Percentiles rank a stretch among this genome's conserved stretches.
phyloP scores from a whole-genome alignment of 768 basidiomycete genomes.

The Suillus placidus region DNA sequence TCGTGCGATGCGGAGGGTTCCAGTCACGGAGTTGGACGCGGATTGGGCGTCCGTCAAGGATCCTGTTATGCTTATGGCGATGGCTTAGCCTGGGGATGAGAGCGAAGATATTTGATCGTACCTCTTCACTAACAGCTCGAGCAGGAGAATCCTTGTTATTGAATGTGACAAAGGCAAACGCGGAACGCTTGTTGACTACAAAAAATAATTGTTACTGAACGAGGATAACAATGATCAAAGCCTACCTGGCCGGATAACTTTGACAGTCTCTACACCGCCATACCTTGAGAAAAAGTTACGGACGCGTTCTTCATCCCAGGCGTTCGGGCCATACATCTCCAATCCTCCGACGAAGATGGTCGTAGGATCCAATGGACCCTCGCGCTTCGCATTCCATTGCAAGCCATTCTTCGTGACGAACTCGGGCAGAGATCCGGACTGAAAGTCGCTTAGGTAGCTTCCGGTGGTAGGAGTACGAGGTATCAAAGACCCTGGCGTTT shows the following conservation, averaged over 20 bases:
- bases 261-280: constrained; percentile 65
- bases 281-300: constrained; percentile 61
- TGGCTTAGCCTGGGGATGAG: constrained; percentile 10
- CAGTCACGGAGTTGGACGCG: constrained; percentile 76
- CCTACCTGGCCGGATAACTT: constrained; percentile 67
- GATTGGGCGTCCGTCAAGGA: constrained; percentile 69
- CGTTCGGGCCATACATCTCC: constrained; percentile 59
- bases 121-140: constrained; percentile 70
- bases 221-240: constrained; percentile 12
- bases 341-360: constrained; percentile 81
- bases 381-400: constrained; percentile 21
- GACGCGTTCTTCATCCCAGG: constrained; percentile 73
- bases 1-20: constrained; percentile 53
- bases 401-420: constrained; percentile 28
- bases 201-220: constrained; percentile 2
- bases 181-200: constrained; percentile 63
- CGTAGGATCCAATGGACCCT: constrained; percentile 58
- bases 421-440: constrained; percentile 27
- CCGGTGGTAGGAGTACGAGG: constrained; percentile 51
- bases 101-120: constrained; percentile 26
- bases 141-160: constrained; percentile 62
- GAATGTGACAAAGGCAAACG: constrained; percentile 81
- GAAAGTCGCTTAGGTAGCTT: constrained; percentile 39
- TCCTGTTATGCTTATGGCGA: constrained; percentile 63
- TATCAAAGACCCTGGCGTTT: constrained; percentile 49